phyloP scores from a whole-genome alignment of 176 grass and related monocot species.

The Tillandsia fasciculata region DNA sequence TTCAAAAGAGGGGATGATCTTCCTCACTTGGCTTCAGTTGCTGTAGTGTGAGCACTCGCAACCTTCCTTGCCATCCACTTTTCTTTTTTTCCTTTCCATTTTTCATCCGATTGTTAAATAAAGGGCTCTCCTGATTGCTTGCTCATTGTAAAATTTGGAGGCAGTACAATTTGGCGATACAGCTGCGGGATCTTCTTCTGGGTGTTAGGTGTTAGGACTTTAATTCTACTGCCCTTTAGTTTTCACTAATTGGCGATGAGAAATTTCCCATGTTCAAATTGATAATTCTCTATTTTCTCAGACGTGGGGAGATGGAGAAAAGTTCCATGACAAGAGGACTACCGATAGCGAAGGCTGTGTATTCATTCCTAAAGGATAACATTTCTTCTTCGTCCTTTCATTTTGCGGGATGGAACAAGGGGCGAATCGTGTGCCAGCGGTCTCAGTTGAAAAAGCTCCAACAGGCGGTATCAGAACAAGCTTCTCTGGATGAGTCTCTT shows the following conservation, averaged over 20 bases:
- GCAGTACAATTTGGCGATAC: not conserved
- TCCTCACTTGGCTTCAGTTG: conserved; percentile 71
- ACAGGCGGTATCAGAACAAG: conserved; percentile 20
- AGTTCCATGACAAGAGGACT: conserved; percentile 54
- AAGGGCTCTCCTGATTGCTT: conserved; percentile 5
- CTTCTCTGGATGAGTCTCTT: conserved; percentile 9
- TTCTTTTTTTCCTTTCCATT: not conserved
- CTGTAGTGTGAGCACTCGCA: conserved; percentile 60
- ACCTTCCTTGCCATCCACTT: not conserved
- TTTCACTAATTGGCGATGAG: not conserved
- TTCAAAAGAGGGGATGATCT: conserved; percentile 56
- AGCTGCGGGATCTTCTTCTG: not conserved
- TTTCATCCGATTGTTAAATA: conserved; percentile 2
- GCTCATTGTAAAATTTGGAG: not conserved
- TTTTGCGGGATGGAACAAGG: conserved; percentile 88
- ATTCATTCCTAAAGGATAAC: conserved; percentile 62
- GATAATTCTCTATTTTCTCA: conserved; percentile 29
- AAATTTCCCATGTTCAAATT: conserved; percentile 11
- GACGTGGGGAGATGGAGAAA: conserved; percentile 89
- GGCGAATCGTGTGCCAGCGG: conserved; percentile 65
- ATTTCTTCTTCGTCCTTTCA: conserved; percentile 68
- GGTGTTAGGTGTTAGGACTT: not conserved
- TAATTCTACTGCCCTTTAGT: not conserved
- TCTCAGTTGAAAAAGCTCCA: conserved; percentile 71
- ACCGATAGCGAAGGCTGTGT: conserved; percentile 59